Percentiles rank a stretch among this genome's conserved stretches.
These are phyloP conservation scores for Globisporangium yorkense DNA, from an alignment of 352 stramenopile species.

Conservation along the genomic window DNA sequence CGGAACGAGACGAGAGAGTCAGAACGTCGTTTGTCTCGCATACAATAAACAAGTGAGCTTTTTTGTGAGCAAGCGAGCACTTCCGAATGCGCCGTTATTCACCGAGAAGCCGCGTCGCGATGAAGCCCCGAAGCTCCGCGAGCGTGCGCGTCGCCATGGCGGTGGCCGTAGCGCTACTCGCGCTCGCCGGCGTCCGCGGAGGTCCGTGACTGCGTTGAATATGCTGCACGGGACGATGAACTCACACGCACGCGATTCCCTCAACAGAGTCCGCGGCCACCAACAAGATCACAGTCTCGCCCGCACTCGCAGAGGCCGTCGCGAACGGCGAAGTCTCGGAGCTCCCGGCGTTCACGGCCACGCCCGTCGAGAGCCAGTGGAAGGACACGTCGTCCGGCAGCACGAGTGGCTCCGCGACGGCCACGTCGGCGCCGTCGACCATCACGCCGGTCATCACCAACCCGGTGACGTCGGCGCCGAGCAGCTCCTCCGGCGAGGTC, in stretches of 20 bases:
- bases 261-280: not conserved
- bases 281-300: constrained; percentile 14
- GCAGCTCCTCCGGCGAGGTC: constrained; percentile 1
- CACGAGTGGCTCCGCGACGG: not conserved
- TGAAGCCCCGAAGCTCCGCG: not conserved
- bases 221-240: not conserved
- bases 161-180: constrained; percentile 1
- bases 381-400: not conserved
- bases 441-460: not conserved
- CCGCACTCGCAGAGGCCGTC: constrained; percentile 8
- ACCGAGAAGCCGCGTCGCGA: not conserved
- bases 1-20: not conserved
- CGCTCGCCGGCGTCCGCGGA: constrained; percentile 1
- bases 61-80: not conserved
- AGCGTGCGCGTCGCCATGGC: constrained; percentile 1
- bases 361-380: constrained; percentile 5
- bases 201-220: not conserved
- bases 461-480: not conserved
- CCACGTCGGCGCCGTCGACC: not conserved
- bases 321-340: constrained; percentile 7
- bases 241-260: not conserved
- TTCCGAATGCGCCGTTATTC: not conserved
- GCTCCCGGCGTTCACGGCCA: constrained; percentile 6
- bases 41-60: not conserved
- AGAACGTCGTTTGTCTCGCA: not conserved